A percentile compares a stretch with the other conserved stretches of the same genome.
phyloP scores from a whole-genome alignment of 2,329 filamentous ascomycete species.

The Alternaria triticimaculans region DNA sequence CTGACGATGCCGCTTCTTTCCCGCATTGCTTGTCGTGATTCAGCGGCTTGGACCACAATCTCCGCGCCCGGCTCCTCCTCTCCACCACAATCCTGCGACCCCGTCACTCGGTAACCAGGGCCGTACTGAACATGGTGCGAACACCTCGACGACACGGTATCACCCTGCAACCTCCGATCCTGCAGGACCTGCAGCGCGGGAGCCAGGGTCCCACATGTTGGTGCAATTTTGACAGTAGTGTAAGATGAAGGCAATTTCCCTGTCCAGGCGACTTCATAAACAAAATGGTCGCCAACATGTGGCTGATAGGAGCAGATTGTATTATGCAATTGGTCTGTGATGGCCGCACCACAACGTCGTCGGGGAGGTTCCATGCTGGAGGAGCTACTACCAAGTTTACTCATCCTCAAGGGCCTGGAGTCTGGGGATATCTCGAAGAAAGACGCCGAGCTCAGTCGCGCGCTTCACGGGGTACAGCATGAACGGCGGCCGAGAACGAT shows the following conservation, averaged over 20 bases:
- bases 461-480: neutral
- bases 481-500: constrained; percentile 1
- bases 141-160: constrained; percentile 31
- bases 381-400: constrained; percentile 7
- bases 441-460: neutral
- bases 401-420: constrained; percentile 6
- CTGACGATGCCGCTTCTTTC: constrained; percentile 5
- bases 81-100: constrained; percentile 12
- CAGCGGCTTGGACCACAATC: constrained; percentile 10
- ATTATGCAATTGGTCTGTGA: constrained; percentile 32
- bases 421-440: neutral
- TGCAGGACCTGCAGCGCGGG: constrained; percentile 28
- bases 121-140: constrained; percentile 30
- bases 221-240: constrained; percentile 35
- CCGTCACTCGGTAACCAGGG: constrained; percentile 15
- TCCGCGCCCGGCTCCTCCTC: constrained; percentile 16
- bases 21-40: constrained; percentile 8
- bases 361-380: constrained; percentile 35
- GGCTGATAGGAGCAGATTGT: constrained; percentile 25
- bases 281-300: constrained; percentile 15
- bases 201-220: constrained; percentile 36
- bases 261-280: constrained; percentile 22
- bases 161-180: constrained; percentile 28
- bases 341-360: constrained; percentile 36
- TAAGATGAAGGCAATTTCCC: constrained; percentile 26